phyloP scores from a whole-genome alignment of 1,139 yeast species.

The Magnusiomyces ingens region DNA sequence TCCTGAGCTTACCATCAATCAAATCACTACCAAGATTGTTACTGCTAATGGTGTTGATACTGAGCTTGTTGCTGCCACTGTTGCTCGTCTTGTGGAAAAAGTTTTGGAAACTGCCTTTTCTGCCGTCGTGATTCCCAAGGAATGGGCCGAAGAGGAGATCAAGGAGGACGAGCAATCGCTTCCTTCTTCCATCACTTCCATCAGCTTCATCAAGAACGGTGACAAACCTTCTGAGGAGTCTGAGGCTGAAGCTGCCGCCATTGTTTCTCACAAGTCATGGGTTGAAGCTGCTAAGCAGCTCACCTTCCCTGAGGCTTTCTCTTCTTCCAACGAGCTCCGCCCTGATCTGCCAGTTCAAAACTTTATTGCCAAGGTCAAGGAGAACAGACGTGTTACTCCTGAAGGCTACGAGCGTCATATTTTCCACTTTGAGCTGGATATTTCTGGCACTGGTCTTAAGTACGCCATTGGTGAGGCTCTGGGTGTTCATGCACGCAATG shows the following conservation, averaged over 20 bases:
- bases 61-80: slow-evolving; percentile 76
- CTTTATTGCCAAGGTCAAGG: slow-evolving; percentile 83
- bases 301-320: slow-evolving; percentile 76
- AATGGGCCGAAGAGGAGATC: slow-evolving; percentile 31
- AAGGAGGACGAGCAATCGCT: slow-evolving; percentile 36
- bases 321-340: slow-evolving; percentile 51
- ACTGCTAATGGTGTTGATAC: slow-evolving; percentile 78
- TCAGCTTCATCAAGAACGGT: slow-evolving; percentile 24
- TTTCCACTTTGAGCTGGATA: slow-evolving; percentile 93
- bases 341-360: slow-evolving; percentile 88
- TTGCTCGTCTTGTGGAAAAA: slow-evolving; percentile 50
- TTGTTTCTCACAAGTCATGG: slow-evolving; percentile 31
- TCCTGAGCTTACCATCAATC: slow-evolving; percentile 53
- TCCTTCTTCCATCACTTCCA: slow-evolving; percentile 30
- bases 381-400: slow-evolving; percentile 91
- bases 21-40: slow-evolving; percentile 69
- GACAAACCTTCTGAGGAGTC: slow-evolving; percentile 40
- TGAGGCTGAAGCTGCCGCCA: slow-evolving; percentile 40
- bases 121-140: slow-evolving; percentile 32
- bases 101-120: slow-evolving; percentile 30
- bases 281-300: slow-evolving; percentile 62
- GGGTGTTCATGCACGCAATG: slow-evolving; percentile 90
- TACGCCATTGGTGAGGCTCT: slow-evolving; percentile 96
- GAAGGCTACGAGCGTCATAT: slow-evolving; percentile 84
- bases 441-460: slow-evolving; percentile 81